Evolutionary conservation across 306 rosid species (phyloP), one percentile per base, ranked within the genome.

Genomic region (Citrullus amarus): DNA sequence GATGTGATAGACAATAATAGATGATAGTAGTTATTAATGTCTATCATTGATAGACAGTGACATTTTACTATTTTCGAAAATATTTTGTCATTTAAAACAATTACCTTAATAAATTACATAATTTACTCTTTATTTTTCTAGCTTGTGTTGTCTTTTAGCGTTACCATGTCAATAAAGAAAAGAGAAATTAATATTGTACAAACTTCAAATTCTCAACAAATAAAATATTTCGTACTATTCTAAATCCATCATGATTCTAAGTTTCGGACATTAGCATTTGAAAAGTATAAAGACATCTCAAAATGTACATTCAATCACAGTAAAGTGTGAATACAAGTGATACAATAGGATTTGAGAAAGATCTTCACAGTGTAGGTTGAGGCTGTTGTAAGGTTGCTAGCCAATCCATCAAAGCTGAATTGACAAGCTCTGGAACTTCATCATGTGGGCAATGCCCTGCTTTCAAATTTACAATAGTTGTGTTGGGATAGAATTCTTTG

Each of bases 371-470:
- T 48, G 84, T 80, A 79, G 83, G 84, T 75, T 88, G 81, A 46
- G 87, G 80, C 65, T 84, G 77, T 15, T 70, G 57, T 22, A 88
- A 67, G 46, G 88, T 84, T 38, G 92, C 75, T 56, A 95, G 83
- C 97, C 97, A 92, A 68, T 90, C 93, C 83, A 92, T 63, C 25
- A 92, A 87, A 79, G 97, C 97, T 74, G 68, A 76, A 80, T 95
- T 95, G 74, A 86, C 97, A 65, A 85, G 92, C 78, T 89, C 96
- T 3, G 99, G 97, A 79, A 79, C 85, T 86, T 92, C 97, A 14
- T 92, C 97, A 39, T 92, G 98, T 6, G 98, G 98, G 51, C 98
- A 93, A 71, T 93, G 97, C 71, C 98, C 97, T 0, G 97, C 99
- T 83, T 92, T 93, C 77, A 95, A 87, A 78, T 89, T 81, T 6